Base-by-base conservation (phyloP, 306 rosid species). In the Pachyrhizus erosus region DNA sequence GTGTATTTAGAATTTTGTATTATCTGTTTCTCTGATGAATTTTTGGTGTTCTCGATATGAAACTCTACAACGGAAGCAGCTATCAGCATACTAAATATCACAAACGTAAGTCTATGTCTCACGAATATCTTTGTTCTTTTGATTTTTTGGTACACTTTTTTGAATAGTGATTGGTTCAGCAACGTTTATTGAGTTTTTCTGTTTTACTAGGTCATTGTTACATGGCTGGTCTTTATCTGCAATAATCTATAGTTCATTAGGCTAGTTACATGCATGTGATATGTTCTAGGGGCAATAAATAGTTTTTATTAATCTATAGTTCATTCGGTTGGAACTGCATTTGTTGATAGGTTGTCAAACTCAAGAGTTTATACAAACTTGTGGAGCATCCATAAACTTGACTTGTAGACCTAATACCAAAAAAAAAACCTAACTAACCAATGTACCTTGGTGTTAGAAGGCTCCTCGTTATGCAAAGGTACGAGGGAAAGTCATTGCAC, bases 11-110 rank as follows among this genome's bases (percentile, higher is more conserved):
- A 45, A 67, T 58, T 78, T 78, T 79, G 62, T 70, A 18, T 57
- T 49, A 20, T 71, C 58, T 54, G 34, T 46, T 75, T 85, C 54
- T 67, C 88, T 85, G 85, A 79, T 71, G 40, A 34, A 0, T 12
- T 80, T 80, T 87, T 83, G 83, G 81, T 75, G 60, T 81, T 51
- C 72, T 87, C 87, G 87, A 84, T 87, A 83, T 81, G 91, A 88
- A 87, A 82, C 87, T 46, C 62, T 72, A 27, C 87, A 46, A 82
- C 80, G 92, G 89, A 84, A 69, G 88, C 91, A 96, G 99, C 92
- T 96, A 96, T 84, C 99, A 96, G 91, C 99, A 96, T 86, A 96
- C 99, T 55, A 93, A 96, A 84, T 96, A 96, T 87, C 99, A 93
- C 89, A 96, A 96, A 85, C 99, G 99, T 96, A 91, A 93, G 98